A percentile compares a stretch with the other conserved stretches of the same genome.
These are phyloP conservation scores for Carex kokanica DNA, from an alignment of 176 grass and related monocot genomes.

Conservation along the genomic window DNA sequence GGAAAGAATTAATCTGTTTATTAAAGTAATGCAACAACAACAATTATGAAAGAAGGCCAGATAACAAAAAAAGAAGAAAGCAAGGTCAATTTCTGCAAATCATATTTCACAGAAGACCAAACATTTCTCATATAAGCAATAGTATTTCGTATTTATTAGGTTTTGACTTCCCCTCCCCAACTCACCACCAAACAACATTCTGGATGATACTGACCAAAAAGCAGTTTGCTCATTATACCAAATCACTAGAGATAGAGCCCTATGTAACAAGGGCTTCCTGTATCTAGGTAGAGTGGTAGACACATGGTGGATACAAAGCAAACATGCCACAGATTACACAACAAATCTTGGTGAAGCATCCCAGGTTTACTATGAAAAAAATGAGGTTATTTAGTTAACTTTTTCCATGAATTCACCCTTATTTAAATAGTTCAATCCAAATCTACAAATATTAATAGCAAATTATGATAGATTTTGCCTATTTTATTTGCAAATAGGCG, in stretches of 20 bases:
- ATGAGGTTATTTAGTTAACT: background rate
- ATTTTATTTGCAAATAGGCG: conserved; percentile 1
- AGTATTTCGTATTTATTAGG: background rate
- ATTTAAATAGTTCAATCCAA: background rate
- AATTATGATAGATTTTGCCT: background rate
- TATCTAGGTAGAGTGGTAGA: no score
- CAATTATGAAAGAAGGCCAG: no score
- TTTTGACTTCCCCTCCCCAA: background rate
- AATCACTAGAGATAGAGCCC: background rate
- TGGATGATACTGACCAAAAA: background rate
- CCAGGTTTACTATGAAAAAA: background rate
- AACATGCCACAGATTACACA: background rate
- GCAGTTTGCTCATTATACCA: background rate
- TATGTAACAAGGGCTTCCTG: no score
- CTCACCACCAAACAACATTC: background rate
- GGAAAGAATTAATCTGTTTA: background rate
- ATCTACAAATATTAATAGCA: background rate
- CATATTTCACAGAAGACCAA: background rate
- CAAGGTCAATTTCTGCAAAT: background rate
- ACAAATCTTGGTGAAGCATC: background rate
- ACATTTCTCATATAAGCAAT: background rate
- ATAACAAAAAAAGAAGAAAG: background rate
- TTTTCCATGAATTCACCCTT: background rate
- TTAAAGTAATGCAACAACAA: no score
- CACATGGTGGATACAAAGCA: background rate